phyloP scores from a whole-genome alignment of 2,329 filamentous ascomycete species.

The Claviceps pazoutovae region DNA sequence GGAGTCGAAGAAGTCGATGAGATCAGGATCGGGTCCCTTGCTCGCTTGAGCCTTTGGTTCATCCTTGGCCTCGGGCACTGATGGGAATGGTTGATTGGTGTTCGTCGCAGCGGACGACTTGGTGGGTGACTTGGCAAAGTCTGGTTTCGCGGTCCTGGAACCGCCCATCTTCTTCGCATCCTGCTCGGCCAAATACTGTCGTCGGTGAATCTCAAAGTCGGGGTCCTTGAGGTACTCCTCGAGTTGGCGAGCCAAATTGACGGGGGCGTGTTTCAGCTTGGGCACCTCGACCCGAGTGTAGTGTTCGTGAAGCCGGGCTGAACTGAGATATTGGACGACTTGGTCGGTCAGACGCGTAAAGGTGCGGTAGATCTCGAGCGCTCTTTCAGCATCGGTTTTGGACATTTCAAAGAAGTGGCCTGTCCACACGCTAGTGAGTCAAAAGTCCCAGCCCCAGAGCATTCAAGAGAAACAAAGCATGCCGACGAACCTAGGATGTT shows the following conservation, averaged over 20 bases:
- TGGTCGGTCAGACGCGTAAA: slow-evolving; percentile 88
- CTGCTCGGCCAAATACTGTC: slow-evolving; percentile 83
- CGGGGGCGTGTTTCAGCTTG: slow-evolving; percentile 92
- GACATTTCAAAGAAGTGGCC: slow-evolving; percentile 99
- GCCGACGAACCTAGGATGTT: slow-evolving; percentile 68
- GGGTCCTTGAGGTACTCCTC: slow-evolving; percentile 91
- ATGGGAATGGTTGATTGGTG: slow-evolving; percentile 29
- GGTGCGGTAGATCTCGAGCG: slow-evolving; percentile 79
- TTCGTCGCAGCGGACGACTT: slow-evolving; percentile 19
- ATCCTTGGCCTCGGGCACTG: slow-evolving; percentile 19
- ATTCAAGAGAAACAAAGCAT: neutral
- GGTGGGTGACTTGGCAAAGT: slow-evolving; percentile 18
- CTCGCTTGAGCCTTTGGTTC: slow-evolving; percentile 31
- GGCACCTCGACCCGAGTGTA: slow-evolving; percentile 89
- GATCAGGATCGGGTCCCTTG: slow-evolving; percentile 58
- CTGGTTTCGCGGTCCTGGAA: slow-evolving; percentile 19
- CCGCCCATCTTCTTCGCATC: slow-evolving; percentile 49
- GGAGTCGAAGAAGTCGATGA: slow-evolving; percentile 90
- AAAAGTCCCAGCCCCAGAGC: slow-evolving; percentile 1
- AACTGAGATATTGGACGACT: slow-evolving; percentile 77
- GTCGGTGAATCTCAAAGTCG: slow-evolving; percentile 85
- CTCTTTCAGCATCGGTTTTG: slow-evolving; percentile 78
- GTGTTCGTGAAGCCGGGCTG: slow-evolving; percentile 81
- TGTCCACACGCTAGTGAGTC: slow-evolving; percentile 23
- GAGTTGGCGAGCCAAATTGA: slow-evolving; percentile 74